A percentile compares a stretch with the other conserved stretches of the same genome.
phyloP scores from a whole-genome alignment of 2,329 filamentous ascomycete genomes.

The Epichloe gansuensis region DNA sequence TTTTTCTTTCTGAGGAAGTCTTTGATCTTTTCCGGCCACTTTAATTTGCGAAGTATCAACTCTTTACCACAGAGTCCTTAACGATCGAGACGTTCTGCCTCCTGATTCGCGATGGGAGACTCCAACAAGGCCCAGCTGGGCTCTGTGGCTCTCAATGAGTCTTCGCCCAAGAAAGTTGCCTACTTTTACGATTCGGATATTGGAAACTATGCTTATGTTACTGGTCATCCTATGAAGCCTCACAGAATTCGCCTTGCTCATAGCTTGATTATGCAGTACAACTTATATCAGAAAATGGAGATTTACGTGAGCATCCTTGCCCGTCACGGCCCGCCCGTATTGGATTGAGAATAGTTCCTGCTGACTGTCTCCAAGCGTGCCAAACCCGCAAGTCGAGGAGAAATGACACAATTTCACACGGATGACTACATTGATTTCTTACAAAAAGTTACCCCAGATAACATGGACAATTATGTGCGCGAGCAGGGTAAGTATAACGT shows the following conservation, averaged over 20 bases:
- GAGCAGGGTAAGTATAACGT: slow-evolving; percentile 94
- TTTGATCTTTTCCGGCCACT: not conserved
- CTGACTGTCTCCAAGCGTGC: slow-evolving; percentile 43
- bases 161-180: slow-evolving; percentile 66
- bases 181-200: slow-evolving; percentile 99
- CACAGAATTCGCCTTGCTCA: slow-evolving; percentile 92
- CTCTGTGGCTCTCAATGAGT: slow-evolving; percentile 34
- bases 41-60: not conserved
- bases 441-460: slow-evolving; percentile 90
- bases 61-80: not conserved
- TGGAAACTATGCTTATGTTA: slow-evolving; percentile 95
- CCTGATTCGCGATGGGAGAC: slow-evolving; percentile 22
- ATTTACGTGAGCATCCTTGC: slow-evolving; percentile 60
- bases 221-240: slow-evolving; percentile 97
- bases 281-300: slow-evolving; percentile 93
- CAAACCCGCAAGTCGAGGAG: slow-evolving; percentile 76
- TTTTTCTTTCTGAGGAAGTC: not conserved
- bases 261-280: slow-evolving; percentile 91
- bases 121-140: slow-evolving; percentile 23
- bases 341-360: not conserved
- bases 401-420: slow-evolving; percentile 90
- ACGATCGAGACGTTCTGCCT: not conserved
- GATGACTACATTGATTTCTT: slow-evolving; percentile 94
- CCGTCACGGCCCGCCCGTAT: not conserved
- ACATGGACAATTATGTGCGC: slow-evolving; percentile 86